Percentiles rank a stretch among this genome's conserved stretches.
Evolutionary conservation across 371 early-diverging fungal species (phyloP).

Genomic region (Syncephalastrum contaminatum): DNA sequence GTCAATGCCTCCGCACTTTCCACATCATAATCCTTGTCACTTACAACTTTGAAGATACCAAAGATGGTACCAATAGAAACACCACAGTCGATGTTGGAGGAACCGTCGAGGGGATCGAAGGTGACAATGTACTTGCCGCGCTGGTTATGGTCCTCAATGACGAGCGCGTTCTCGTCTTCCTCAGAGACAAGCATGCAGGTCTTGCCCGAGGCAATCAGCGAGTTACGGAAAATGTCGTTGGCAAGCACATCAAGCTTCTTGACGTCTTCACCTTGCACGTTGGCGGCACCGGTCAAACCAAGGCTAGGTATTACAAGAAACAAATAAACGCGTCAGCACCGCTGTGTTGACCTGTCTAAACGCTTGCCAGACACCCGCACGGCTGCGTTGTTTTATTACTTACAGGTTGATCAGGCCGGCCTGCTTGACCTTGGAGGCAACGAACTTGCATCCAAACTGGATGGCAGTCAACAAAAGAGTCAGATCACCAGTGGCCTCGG

Average conservation of each 20-base stretch:
- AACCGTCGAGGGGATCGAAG: slow-evolving; percentile 97
- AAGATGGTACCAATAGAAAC: slow-evolving; percentile 98
- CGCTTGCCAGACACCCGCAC: too few relatives aligned
- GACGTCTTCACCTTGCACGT: slow-evolving; percentile 94
- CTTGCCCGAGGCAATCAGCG: slow-evolving; percentile 89
- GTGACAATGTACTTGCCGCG: slow-evolving; percentile 94
- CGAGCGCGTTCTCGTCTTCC: slow-evolving; percentile 93
- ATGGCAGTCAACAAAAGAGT: slow-evolving; percentile 88
- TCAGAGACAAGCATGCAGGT: slow-evolving; percentile 93
- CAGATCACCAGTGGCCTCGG: slow-evolving; percentile 94
- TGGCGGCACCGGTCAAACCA: slow-evolving; percentile 84
- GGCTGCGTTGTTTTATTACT: slow-evolving; percentile 19
- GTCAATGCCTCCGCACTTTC: neutral
- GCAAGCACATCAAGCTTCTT: slow-evolving; percentile 97
- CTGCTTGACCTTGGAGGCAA: slow-evolving; percentile 94
- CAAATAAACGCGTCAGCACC: neutral
- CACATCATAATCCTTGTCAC: slow-evolving; percentile 16
- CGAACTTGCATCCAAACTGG: slow-evolving; percentile 96
- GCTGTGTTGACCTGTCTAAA: neutral
- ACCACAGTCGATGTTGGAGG: slow-evolving; percentile 97
- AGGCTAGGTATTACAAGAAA: slow-evolving; percentile 46
- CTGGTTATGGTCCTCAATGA: slow-evolving; percentile 68
- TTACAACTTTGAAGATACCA: slow-evolving; percentile 92
- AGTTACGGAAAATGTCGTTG: slow-evolving; percentile 97
- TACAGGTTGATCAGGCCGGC: slow-evolving; percentile 95